These are phyloP conservation scores for Raphanus hybrid DNA, from an alignment of 441 rosid genomes.

Conservation along the genomic window DNA sequence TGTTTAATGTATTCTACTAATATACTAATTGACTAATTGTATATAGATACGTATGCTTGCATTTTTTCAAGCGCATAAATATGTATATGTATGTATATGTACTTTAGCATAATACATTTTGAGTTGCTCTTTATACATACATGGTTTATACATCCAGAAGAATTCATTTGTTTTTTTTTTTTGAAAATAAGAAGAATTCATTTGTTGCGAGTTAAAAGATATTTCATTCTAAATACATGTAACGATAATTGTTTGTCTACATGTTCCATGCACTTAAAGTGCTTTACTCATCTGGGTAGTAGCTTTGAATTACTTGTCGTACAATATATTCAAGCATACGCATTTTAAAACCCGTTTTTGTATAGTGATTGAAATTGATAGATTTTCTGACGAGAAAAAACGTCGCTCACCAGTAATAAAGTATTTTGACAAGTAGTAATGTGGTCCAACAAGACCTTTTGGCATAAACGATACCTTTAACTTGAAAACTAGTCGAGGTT, in stretches of 20 bases:
- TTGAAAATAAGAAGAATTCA: not conserved
- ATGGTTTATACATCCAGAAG: not conserved
- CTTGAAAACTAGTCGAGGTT: not conserved
- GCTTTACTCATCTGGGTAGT: too few species aligned
- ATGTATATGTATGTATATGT: not conserved
- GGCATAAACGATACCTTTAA: not conserved
- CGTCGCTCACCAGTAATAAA: constrained; percentile 12
- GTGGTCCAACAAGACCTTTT: constrained; percentile 21
- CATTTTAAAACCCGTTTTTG: not conserved
- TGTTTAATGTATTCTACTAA: not conserved
- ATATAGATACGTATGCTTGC: not conserved
- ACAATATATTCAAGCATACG: not conserved
- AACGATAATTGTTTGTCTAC: not conserved
- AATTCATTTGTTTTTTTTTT: too few species aligned
- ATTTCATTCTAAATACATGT: not conserved
- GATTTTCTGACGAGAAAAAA: constrained; percentile 12
- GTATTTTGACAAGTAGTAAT: not conserved
- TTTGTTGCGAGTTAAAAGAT: not conserved
- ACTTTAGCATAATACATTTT: not conserved
- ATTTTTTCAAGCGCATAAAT: not conserved
- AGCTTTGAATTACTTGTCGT: too few species aligned
- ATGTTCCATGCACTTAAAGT: too few species aligned
- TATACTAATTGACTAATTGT: not conserved
- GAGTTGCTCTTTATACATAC: not conserved
- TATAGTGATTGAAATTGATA: not conserved